Conservation (phyloP, 1,139 yeast genomes). For the Candida sp. region DNA sequence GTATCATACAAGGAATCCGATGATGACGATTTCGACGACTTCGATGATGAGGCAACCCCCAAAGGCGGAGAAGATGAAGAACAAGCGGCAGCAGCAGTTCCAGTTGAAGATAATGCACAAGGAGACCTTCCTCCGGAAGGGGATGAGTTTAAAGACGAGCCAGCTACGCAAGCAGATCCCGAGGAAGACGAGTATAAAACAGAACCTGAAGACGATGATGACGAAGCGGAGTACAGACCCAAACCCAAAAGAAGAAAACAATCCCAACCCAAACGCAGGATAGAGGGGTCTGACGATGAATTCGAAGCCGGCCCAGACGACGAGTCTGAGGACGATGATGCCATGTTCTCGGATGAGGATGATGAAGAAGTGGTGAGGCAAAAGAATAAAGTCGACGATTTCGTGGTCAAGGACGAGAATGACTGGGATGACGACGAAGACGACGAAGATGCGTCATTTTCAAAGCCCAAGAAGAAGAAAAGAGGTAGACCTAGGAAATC, state of each 20-base stretch:
- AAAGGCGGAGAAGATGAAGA: too few relatives aligned
- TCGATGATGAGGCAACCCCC: too few relatives aligned
- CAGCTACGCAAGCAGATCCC: too few relatives aligned
- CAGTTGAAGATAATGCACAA: too few relatives aligned
- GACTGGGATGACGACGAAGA: slow-evolving; percentile 34
- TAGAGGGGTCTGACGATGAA: slow-evolving; percentile 19
- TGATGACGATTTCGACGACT: slow-evolving; percentile 21
- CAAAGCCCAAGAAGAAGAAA: slow-evolving; percentile 16
- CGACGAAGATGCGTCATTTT: slow-evolving; percentile 27
- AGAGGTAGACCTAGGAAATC: slow-evolving; percentile 21
- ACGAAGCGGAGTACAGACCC: slow-evolving; percentile 22
- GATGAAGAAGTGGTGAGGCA: slow-evolving; percentile 37
- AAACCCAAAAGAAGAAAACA: slow-evolving; percentile 17
- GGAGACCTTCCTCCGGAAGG: slow-evolving; percentile 17
- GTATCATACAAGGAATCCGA: slow-evolving; percentile 21
- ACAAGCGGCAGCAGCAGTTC: too few relatives aligned
- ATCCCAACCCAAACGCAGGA: slow-evolving; percentile 10
- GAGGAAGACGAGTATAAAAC: slow-evolving; percentile 15
- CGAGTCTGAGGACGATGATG: slow-evolving; percentile 31
- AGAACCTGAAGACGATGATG: slow-evolving; percentile 39
- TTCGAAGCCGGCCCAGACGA: slow-evolving; percentile 16
- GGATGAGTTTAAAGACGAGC: too few relatives aligned
- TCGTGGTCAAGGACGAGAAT: slow-evolving; percentile 37
- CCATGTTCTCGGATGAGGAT: slow-evolving; percentile 35
- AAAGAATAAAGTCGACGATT: slow-evolving; percentile 21